Conservation (phyloP, 306 rosid species). For the Prinsepia uniflora region DNA sequence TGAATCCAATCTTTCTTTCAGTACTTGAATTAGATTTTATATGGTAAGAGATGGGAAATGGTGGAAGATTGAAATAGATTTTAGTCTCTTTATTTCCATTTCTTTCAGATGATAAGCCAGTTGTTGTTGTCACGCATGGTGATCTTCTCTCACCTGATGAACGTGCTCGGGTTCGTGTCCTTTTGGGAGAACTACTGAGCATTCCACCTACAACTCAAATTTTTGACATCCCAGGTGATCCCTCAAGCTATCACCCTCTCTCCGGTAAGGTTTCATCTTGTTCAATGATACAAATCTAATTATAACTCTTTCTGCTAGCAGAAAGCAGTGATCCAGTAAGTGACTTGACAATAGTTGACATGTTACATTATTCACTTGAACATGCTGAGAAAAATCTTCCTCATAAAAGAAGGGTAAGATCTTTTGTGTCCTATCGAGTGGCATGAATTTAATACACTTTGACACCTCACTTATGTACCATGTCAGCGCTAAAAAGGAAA, state of each 20-base stretch:
- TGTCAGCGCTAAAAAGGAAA: neutral
- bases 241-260: constrained; percentile 11
- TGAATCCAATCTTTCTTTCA: neutral
- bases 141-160: constrained; percentile 70
- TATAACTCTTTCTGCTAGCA: constrained; percentile 28
- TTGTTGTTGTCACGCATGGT: constrained; percentile 74
- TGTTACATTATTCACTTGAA: constrained; percentile 67
- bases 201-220: constrained; percentile 71
- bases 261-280: neutral
- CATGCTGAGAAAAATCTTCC: constrained; percentile 76
- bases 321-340: constrained; percentile 54
- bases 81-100: neutral
- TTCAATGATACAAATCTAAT: neutral
- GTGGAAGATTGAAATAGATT: neutral
- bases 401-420: constrained; percentile 45
- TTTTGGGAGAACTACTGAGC: constrained; percentile 68
- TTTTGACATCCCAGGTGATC: constrained; percentile 81
- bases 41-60: neutral
- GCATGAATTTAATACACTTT: neutral
- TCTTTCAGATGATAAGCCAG: constrained; percentile 79
- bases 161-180: constrained; percentile 49
- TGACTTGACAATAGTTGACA: constrained; percentile 44
- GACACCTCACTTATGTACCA: neutral
- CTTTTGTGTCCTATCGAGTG: neutral
- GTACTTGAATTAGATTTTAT: neutral